Evolutionary conservation across 352 stramenopile species (phyloP), one percentile per base, ranked within the genome.

Genomic region (Thalassiosira livingstoniorum): DNA sequence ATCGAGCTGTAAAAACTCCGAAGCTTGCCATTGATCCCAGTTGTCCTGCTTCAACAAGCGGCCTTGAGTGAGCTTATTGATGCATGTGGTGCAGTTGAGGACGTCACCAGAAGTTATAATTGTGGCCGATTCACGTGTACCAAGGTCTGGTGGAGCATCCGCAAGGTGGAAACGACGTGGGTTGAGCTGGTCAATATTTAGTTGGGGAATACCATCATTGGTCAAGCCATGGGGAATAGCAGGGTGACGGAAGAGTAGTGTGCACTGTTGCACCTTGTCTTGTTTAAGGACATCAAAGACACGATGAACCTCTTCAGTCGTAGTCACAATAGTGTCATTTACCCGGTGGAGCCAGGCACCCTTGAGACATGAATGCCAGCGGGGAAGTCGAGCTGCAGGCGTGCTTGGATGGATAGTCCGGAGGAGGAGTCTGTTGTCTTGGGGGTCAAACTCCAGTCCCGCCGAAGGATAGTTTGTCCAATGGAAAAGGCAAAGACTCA

Each of bases 1-100:
- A 54, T 88, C 77, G 0, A 88, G 61, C 42, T 85, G 81, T 23
- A 54, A 47, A 23, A 35, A 82, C 61, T 87, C 78, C 4, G 63
- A 70, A 0, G 72, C 25, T 15, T 65, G 45, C 70, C 75, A 87
- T 57, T 83, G 60, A 29, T 71, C 53, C 83, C 83, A 85, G 35
- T 87, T 57, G 23, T 15, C 13, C 27, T 67, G 32, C 43, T 75
- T 75, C 11, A 70, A 7, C 2, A 82, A 37, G 25, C 34, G 31
- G 0, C 63, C 51, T 1, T 64, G 74, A 0, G 74, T 82, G 2
- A 82, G 65, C 11, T 60, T 55, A 2, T 45, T 70, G 7, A 47
- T 15, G 7, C 15, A 18, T 18, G 39, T 47, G 13, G 29, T 58
- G 13, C 13, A 23, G 43, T 37, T 62, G 2, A 62, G 35, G n/a